A percentile compares a stretch with the other conserved stretches of the same genome.
These are phyloP conservation scores for Zymoseptoria ardabiliae DNA, from an alignment of 2,329 filamentous ascomycete genomes.

Conservation along the genomic window DNA sequence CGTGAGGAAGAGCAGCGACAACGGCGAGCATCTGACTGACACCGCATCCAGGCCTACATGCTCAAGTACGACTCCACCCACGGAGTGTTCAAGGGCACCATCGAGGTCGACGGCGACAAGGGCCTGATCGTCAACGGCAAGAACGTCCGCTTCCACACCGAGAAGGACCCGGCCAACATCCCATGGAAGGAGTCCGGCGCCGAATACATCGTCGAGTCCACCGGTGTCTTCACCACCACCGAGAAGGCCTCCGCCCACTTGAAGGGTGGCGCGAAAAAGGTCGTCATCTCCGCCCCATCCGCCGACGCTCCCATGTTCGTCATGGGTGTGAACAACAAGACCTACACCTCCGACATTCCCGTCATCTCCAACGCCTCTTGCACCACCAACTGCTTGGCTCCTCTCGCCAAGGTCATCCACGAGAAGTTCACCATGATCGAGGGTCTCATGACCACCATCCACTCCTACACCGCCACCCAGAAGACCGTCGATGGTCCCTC, in stretches of 20 bases:
- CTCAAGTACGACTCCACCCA: constrained; percentile 98
- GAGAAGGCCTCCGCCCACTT: constrained; percentile 93
- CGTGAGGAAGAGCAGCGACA: neutral
- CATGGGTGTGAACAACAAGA: constrained; percentile 96
- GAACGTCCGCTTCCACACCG: constrained; percentile 87
- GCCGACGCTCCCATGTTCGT: constrained; percentile 99
- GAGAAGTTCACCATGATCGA: constrained; percentile 97
- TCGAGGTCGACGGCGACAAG: constrained; percentile 65
- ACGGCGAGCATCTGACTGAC: constrained; percentile 11
- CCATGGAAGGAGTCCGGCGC: constrained; percentile 83
- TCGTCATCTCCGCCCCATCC: constrained; percentile 73
- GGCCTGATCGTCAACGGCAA: constrained; percentile 87
- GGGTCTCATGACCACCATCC: constrained; percentile 99
- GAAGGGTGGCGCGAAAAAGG: constrained; percentile 97
- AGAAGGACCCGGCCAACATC: constrained; percentile 83
- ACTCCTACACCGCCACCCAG: constrained; percentile 99
- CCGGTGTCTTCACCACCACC: constrained; percentile 97
- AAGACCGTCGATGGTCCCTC: constrained; percentile 99
- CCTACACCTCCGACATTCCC: constrained; percentile 81
- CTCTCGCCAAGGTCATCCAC: constrained; percentile 98
- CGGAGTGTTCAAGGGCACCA: constrained; percentile 89
- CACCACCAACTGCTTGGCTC: constrained; percentile 99
- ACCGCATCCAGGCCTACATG: constrained; percentile 75
- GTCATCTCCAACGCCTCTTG: constrained; percentile 99
- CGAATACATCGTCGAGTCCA: constrained; percentile 94